Base-by-base conservation (phyloP, 1,284 basidiomycete genomes). In the Marasmius sp. region DNA sequence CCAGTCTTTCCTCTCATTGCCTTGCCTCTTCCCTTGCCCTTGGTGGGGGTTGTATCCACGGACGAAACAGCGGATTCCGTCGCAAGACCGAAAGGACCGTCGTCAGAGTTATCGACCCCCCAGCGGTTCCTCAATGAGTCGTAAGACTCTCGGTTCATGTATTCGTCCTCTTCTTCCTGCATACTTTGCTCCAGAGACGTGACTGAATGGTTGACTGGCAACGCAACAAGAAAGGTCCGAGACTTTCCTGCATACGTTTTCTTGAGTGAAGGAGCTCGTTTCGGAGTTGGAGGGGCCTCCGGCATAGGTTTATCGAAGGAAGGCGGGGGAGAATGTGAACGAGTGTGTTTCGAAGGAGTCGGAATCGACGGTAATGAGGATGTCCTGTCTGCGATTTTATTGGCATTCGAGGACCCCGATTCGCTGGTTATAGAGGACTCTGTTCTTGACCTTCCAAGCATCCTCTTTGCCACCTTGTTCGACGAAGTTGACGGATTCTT, bases 101-200 rank as follows among this genome's bases (percentile, higher is more conserved):
- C 89, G 68, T 91, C 89, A 1, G 87, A 88, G 53, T 84, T 79
- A 67, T 92, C 91, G 0, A 92, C 85, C 3, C 90, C 90, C 87
- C 86, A 91, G 14, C 89, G 82, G 22, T 77, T 75, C 16, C 90
- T 83, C 39, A 92, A 73, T 57, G 87, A 85, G 6, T 84, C 75
- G 64, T 92, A 92, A 0, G 89, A 90, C 67, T 91, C 90, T 33
- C 84, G 81, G 12, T 75, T 72, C 12, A 83, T 79, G n/a, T 81
- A 75, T 50, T 86, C 85, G 33, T 85, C 83, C n/a, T 82, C 81
- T 34, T 83, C 79, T 39, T 70, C 66, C 33, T 69, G 69, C 27
- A 66, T 66, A 2, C 68, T 48, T 51, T 67, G 70, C 38, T 67
- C 66, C 57, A 65, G 65, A 39, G 60, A 69, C 47, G 63, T 63